These are phyloP conservation scores for Myriosclerotinia curreyana DNA, from an alignment of 2,329 filamentous ascomycete species.

Conservation along the genomic window DNA sequence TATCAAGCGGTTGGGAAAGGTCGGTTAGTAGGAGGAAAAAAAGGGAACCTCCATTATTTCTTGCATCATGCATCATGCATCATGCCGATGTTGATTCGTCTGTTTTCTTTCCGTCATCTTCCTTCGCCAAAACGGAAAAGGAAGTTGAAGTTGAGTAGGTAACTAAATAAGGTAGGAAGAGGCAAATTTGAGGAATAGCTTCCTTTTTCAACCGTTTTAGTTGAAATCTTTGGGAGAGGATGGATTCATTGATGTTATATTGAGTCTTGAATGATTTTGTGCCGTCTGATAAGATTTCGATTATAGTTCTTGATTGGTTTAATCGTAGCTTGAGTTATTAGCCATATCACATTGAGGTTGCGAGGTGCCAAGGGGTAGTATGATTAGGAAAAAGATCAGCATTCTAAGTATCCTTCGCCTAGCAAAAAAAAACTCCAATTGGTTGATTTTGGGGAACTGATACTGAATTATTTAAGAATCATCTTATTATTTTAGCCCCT, in stretches of 20 bases:
- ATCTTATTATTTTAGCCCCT: too few species aligned
- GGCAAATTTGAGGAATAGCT: conserved; percentile 4
- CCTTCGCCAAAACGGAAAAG: conserved; percentile 7
- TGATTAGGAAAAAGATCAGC: background rate
- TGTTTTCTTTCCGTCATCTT: background rate
- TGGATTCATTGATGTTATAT: background rate
- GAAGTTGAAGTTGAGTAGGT: background rate
- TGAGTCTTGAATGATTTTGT: background rate
- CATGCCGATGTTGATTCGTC: conserved; percentile 1
- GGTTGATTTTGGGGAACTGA: background rate
- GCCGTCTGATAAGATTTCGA: background rate
- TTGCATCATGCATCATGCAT: conserved; percentile 10
- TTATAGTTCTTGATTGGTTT: too few species aligned
- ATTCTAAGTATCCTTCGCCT: too few species aligned
- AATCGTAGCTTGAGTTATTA: too few species aligned
- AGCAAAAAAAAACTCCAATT: background rate
- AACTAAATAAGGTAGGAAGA: conserved; percentile 8
- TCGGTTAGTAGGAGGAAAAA: too few species aligned
- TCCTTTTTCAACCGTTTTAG: background rate
- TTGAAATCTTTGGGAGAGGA: background rate
- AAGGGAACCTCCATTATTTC: conserved; percentile 11
- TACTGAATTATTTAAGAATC: too few species aligned
- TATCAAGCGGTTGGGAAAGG: too few species aligned
- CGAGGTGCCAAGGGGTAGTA: background rate
- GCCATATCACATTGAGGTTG: too few species aligned